Conservation (phyloP, 2,329 filamentous ascomycete genomes). For the Boeremia exigua region DNA sequence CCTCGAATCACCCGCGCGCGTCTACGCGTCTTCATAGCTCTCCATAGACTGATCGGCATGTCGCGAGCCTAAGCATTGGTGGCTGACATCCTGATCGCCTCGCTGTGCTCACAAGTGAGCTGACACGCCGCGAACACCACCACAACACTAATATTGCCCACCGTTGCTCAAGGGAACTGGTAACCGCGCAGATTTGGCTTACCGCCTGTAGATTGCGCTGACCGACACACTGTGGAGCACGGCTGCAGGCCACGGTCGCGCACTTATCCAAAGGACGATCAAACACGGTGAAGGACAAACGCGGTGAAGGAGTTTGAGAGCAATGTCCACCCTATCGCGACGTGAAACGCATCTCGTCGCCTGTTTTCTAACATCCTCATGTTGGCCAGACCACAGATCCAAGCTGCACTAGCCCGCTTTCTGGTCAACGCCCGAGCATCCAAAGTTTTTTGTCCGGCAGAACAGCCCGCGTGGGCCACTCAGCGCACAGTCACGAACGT, state of each 20-base stretch:
- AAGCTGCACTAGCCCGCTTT: constrained; percentile 26
- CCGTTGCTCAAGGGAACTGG: constrained; percentile 13
- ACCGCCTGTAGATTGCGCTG: not conserved
- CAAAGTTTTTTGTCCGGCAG: constrained; percentile 36
- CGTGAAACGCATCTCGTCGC: constrained; percentile 26
- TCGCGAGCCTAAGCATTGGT: constrained; percentile 12
- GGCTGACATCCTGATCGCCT: constrained; percentile 28
- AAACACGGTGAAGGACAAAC: constrained; percentile 9
- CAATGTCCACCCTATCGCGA: constrained; percentile 13
- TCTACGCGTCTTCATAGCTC: constrained; percentile 13
- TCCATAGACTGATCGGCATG: constrained; percentile 12
- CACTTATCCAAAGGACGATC: constrained; percentile 4
- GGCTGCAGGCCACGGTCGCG: not conserved
- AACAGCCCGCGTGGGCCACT: constrained; percentile 30
- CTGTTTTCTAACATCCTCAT: constrained; percentile 17
- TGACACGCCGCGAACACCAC: constrained; percentile 18
- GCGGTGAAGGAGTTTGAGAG: not conserved
- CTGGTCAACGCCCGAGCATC: constrained; percentile 22
- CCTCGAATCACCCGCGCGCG: constrained; percentile 18
- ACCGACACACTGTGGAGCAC: not conserved
- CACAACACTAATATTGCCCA: constrained; percentile 1
- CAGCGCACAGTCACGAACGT: constrained; percentile 5
- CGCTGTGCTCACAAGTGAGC: constrained; percentile 17
- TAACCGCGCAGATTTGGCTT: not conserved
- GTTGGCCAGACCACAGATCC: constrained; percentile 29